Base-by-base conservation (phyloP, 257 asterid species). In the Salvia miltiorrhiza region DNA sequence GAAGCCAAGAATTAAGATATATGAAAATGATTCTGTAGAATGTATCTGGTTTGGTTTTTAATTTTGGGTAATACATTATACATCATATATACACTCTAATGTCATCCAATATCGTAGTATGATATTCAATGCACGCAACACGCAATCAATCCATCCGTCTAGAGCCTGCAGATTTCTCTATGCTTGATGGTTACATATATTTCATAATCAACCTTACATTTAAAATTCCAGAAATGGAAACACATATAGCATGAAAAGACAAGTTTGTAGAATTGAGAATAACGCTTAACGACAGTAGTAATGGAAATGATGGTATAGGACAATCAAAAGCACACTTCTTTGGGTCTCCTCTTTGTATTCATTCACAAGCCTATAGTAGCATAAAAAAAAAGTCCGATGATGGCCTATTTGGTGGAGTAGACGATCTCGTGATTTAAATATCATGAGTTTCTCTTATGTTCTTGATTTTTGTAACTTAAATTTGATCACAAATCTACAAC, bases 241-340 rank as follows among this genome's bases (percentile, higher is more conserved):
- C 65, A 30, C n/a, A 7, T 47, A 33, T 23, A 7, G 14, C 48
- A 12, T 64, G 53, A 63, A 41, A 64, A 41, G 65, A 62, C 76
- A 53, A 54, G n/a, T 9, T 10, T 7, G 17, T 63, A 7, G 10
- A 26, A 19, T 62, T 7, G 49, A 28, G n/a, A 53, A 2, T 72
- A 63, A 45, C 45, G 71, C 13, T 71, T 9, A 30, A 53, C 2
- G 59, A 50, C 32, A 9, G 7, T 8, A 21, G 54, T 47, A 20
- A 44, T 44, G 7, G 20, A 44, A 40, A 63, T 24, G 3, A 28
- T 35, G 40, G 20, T 6, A 21, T 32, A 5, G 17, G n/a, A 50
- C 50, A 33, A 48, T 11, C 50, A 7, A 50, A 66, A 19, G 49
- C 60, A 50, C 49, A 32, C 62, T 54, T 12, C 10, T 6, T 39